Percentiles rank a stretch among this genome's conserved stretches.
phyloP scores from a whole-genome alignment of 805 yeast genomes.

The Zygoascus flipseniorum region DNA sequence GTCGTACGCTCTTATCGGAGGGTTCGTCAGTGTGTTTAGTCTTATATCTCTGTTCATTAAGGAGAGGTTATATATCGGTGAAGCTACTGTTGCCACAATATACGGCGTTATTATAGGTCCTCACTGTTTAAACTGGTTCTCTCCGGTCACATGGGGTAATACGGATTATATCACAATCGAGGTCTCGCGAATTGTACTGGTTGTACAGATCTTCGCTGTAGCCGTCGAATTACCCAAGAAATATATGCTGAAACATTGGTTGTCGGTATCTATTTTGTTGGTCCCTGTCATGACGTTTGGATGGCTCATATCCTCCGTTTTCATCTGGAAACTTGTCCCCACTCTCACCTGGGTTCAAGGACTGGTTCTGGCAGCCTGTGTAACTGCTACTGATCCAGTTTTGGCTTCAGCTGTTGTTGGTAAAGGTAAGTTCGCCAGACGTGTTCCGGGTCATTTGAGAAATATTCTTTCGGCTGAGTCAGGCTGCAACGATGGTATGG shows the following conservation, averaged over 20 bases:
- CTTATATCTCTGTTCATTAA: slow-evolving; percentile 73
- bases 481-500: slow-evolving; percentile 93
- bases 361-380: slow-evolving; percentile 71
- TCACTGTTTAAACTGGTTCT: slow-evolving; percentile 72
- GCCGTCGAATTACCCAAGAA: slow-evolving; percentile 89
- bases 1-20: slow-evolving; percentile 82
- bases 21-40: slow-evolving; percentile 73
- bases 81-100: slow-evolving; percentile 80
- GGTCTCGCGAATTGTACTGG: slow-evolving; percentile 69
- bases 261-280: slow-evolving; percentile 61
- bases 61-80: slow-evolving; percentile 80
- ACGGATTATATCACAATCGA: slow-evolving; percentile 76
- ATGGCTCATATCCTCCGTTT: slow-evolving; percentile 75
- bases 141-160: slow-evolving; percentile 81
- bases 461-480: slow-evolving; percentile 78
- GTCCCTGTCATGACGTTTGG: slow-evolving; percentile 88
- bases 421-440: slow-evolving; percentile 81
- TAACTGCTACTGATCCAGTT: slow-evolving; percentile 93
- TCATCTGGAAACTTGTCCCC: slow-evolving; percentile 72
- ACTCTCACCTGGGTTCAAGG: slow-evolving; percentile 63
- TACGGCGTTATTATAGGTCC: slow-evolving; percentile 88
- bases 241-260: slow-evolving; percentile 79
- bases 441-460: slow-evolving; percentile 89
- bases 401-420: slow-evolving; percentile 94
- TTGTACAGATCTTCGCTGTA: slow-evolving; percentile 86